Base-by-base conservation (phyloP, 495 filamentous ascomycete genomes). In the Hyaloscypha variabilis region DNA sequence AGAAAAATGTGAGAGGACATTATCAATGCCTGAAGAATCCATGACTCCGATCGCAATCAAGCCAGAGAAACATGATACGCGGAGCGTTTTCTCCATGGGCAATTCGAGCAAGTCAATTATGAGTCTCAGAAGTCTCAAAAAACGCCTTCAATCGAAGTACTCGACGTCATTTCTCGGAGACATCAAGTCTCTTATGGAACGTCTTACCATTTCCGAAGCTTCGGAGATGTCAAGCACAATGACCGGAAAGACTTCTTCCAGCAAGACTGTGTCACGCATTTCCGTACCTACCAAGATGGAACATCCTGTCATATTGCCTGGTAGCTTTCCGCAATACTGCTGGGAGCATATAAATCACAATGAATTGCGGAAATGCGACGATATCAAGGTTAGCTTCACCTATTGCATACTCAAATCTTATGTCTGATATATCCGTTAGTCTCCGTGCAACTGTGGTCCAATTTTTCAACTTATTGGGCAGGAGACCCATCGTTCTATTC, bases 161-260 rank as follows among this genome's bases (percentile, higher is more conserved):
- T 54, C 68, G 1, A 49, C 31, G 2, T 67, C 64, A 31, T 64
- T 34, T 30, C 49, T 70, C 13, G 56, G 58, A 8, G 68, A 70
- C 21, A 61, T 70, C 31, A 62, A 58, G 17, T 67, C 64, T 34
- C 55, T 70, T 13, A 49, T 67, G 39, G 61, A 70, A 24, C 55
- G 59, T n/a, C 54, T 66, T 6, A 66, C 64, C 11, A 60, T 70
- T 21, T 64, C 67, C 3, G 62, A 53, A 8, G 21, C 29, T 25
- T 70, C 68, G 11, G 54, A 58, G 8, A 46, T 29, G 4, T 51
- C 62, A 23, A 51, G 57, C 30, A 57, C 55, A 49, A 46, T 19
- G 36, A 50, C 53, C 13, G 19, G 23, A 8, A 28, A 46, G 25
- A 61, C 31, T 3, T 23, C 39, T 17, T 46, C 17, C 13, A 19